Evolutionary conservation across 176 grass and related monocot species (phyloP), one percentile per base, ranked within the genome.

Genomic region (Musa troglodytarum): DNA sequence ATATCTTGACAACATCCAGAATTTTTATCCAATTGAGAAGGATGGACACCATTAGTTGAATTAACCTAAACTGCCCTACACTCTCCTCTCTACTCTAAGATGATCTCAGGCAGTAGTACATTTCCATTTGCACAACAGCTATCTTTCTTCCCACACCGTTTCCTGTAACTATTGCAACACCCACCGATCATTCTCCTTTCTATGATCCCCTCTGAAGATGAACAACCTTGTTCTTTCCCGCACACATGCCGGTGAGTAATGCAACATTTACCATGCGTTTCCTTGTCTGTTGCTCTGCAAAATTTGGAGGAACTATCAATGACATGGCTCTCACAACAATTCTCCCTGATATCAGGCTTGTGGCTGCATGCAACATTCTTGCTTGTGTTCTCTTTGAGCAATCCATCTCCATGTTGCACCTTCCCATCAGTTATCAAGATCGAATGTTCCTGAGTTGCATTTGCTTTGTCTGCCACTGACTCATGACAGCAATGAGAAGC

Each of bases 21-120:
- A 43, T 43, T 43, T 43, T 6, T 43, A 43, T 43, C 34, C 34
- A 43, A 43, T 6, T 43, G 34, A 43, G 4, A 43, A 43, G 34
- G 34, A 43, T 4, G 34, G 34, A 43, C 34, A 43, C 34, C 34
- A 43, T 43, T 6, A 43, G 34, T 43, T 6, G 0, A 43, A 43
- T 43, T 43, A 43, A 43, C 34, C 34, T 43, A 6, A 43, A 43
- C 34, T 43, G 34, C 34, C 4, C 34, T 43, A 6, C 34, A 9
- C 21, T 15, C 68, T 17, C 26, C 10, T 50, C 21, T 43, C 83
- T 93, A 98, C 76, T 94, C 88, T 24, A 83, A 81, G 49, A 99
- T 62, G 20, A 99, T 99, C 74, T 99, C 96, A 10, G 84, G 86
- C 50, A 91, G 75, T 50, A 83, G 93, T 50, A 95, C 22, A 17